Evolutionary conservation across 345 rosid species (phyloP), one percentile per base, ranked within the genome.

Genomic region (Acer negundo): DNA sequence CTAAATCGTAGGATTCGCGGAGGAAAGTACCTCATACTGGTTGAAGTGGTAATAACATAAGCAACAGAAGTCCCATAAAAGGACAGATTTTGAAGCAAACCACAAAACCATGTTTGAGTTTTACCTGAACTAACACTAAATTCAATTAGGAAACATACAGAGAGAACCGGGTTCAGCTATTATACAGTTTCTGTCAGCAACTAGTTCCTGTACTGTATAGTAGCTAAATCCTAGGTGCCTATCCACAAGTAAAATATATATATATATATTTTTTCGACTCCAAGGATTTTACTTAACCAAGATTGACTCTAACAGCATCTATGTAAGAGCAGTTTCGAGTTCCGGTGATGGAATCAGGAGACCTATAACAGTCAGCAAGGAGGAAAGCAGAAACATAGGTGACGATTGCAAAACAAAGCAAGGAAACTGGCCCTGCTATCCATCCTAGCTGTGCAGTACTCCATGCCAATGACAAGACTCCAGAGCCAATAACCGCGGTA

Each of bases 391-490:
- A 88, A 62, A 87, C 7, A 23, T 78, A 80, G 78, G 90, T 90
- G 74, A 91, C 7, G 26, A 80, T 71, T 5, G 96, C 91, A 20
- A 91, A 91, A 63, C 80, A 69, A 51, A 91, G 81, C 75, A 90
- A 26, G 28, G 72, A 46, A 26, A 63, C 31, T 3, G 96, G 96
- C 16, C 93, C 93, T 12, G 82, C 93, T 62, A 91, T 82, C 96
- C 96, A 91, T 26, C 96, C 96, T 13, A 91, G 82, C 77, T 91
- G 96, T 3, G 96, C 81, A 11, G 83, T 77, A 13, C 89, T 80
- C 95, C 95, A 91, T 49, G 93, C 89, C 78, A 89, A 72, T 2
- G 93, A 91, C 67, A 88, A 77, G 23, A 88, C 89, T 64, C 91
- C 91, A 7, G 89, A 70, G 6, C 91, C 89, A 16, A 88, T 83